Evolutionary conservation across 805 yeast species (phyloP).

Genomic region (Wickerhamomyces bisporus): DNA sequence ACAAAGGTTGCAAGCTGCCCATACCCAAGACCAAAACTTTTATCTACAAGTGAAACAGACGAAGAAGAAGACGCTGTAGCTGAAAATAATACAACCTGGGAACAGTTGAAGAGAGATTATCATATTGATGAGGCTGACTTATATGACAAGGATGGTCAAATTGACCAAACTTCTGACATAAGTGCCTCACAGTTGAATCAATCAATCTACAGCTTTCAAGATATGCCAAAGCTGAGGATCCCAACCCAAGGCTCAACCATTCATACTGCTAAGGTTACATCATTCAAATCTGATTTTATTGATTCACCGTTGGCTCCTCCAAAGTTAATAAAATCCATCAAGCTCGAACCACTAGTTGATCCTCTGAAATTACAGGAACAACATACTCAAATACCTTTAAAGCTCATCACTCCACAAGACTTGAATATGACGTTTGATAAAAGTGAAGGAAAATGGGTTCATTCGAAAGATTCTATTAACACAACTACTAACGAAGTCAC

Average conservation of each 20-base stretch:
- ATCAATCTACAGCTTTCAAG: conserved; percentile 23
- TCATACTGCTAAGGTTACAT: conserved; percentile 16
- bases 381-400: conserved; percentile 10
- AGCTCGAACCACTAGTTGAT: neutral
- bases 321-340: conserved; percentile 12
- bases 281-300: conserved; percentile 11
- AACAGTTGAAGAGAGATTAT: conserved; percentile 17
- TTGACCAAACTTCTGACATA: neutral
- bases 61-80: no score
- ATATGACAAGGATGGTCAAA: conserved; percentile 6
- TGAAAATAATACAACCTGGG: conserved; percentile 17
- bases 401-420: conserved; percentile 21
- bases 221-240: conserved; percentile 12
- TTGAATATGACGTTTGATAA: conserved; percentile 20
- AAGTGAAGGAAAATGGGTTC: conserved; percentile 15
- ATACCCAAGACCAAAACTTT: neutral
- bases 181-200: neutral
- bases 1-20: conserved; percentile 1
- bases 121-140: conserved; percentile 10
- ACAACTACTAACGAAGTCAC: conserved; percentile 29
- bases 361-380: conserved; percentile 1
- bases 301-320: conserved; percentile 25
- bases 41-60: neutral
- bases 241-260: conserved; percentile 11
- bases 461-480: conserved; percentile 9